A percentile compares a stretch with the other conserved stretches of the same genome.
Evolutionary conservation across 2,329 filamentous ascomycete genomes (phyloP).

Genomic region (Alternaria postmessia): DNA sequence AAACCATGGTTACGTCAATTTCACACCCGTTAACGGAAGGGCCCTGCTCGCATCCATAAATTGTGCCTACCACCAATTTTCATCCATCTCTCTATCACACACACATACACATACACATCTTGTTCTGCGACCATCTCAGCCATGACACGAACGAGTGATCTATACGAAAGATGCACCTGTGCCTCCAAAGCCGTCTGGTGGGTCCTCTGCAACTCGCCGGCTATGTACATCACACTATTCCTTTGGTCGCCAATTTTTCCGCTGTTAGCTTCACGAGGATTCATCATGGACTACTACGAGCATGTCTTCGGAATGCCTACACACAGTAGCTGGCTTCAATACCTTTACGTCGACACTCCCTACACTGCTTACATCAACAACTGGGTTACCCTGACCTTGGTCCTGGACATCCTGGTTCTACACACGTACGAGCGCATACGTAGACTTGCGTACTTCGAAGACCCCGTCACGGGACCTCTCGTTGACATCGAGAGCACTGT

Average conservation of each 20-base stretch:
- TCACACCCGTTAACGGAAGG: too few species aligned
- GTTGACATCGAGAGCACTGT: background rate
- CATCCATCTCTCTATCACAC: background rate
- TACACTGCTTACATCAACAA: conserved; percentile 6
- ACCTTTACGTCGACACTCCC: background rate
- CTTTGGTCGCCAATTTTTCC: background rate
- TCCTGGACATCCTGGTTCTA: background rate
- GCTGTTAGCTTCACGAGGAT: background rate
- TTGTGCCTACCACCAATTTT: background rate
- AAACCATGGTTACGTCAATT: too few species aligned
- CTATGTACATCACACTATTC: background rate
- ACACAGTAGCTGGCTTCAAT: background rate
- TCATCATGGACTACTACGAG: background rate
- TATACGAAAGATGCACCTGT: background rate
- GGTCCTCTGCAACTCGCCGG: background rate
- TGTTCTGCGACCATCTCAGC: background rate
- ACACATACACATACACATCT: background rate
- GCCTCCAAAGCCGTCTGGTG: background rate
- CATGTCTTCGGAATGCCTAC: background rate
- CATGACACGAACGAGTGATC: background rate
- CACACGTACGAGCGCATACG: conserved; percentile 1
- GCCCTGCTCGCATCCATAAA: background rate
- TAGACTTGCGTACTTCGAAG: background rate
- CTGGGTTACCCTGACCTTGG: background rate
- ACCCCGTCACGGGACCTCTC: background rate